Percentiles rank a stretch among this genome's conserved stretches.
Evolutionary conservation across 371 early-diverging fungal genomes (phyloP).

Genomic region (Syncephalastrum racemosum): DNA sequence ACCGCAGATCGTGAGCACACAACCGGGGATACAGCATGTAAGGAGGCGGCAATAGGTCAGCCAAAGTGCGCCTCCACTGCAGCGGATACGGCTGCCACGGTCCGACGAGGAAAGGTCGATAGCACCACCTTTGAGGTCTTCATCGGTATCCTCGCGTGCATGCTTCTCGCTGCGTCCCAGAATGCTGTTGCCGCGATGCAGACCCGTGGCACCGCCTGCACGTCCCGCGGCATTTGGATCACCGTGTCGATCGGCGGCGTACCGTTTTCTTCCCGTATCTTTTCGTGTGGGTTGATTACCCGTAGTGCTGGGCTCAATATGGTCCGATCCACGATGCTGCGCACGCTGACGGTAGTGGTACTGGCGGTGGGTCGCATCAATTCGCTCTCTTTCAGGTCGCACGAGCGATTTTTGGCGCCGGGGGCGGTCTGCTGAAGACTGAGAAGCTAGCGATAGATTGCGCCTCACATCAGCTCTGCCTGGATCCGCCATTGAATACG

Average conservation of each 20-base stretch:
- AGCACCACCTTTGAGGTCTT: slow-evolving; percentile 18
- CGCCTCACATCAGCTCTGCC: too few species aligned
- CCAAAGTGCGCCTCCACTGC: slow-evolving; percentile 27
- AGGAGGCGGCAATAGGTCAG: slow-evolving; percentile 50
- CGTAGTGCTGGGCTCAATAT: slow-evolving; percentile 28
- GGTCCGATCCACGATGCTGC: slow-evolving; percentile 13
- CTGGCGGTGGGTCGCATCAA: slow-evolving; percentile 52
- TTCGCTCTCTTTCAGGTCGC: slow-evolving; percentile 68
- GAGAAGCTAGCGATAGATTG: too few species aligned
- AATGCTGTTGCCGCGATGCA: slow-evolving; percentile 45
- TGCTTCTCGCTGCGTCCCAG: slow-evolving; percentile 36
- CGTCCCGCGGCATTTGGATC: too few species aligned
- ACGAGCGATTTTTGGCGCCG: slow-evolving; percentile 65
- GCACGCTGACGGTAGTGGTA: slow-evolving; percentile 57
- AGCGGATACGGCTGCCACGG: slow-evolving; percentile 17
- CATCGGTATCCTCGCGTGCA: slow-evolving; percentile 17
- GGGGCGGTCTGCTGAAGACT: slow-evolving; percentile 7
- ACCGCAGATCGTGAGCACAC: slow-evolving; percentile 35
- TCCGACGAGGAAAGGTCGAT: slow-evolving; percentile 11
- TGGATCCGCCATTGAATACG: too few species aligned
- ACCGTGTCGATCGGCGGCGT: slow-evolving; percentile 1
- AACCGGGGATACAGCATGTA: slow-evolving; percentile 55
- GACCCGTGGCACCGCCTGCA: too few species aligned
- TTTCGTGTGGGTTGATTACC: slow-evolving; percentile 31
- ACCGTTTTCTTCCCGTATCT: slow-evolving; percentile 5